Evolutionary conservation across 23 red algal genomes (phyloP).

Genomic region (Chondrus crispus): DNA sequence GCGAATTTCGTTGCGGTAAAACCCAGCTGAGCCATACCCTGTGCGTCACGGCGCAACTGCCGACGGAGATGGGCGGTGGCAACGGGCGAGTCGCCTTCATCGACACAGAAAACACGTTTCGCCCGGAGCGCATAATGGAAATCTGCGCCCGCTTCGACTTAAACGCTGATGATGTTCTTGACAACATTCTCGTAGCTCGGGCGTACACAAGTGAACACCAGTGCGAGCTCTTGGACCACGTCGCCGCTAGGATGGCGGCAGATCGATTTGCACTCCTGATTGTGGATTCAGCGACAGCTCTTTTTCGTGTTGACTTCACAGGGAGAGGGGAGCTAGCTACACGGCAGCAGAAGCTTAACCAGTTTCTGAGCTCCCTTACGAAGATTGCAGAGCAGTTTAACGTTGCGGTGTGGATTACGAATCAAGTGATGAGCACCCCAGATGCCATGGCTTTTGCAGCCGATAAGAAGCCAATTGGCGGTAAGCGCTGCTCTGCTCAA

Average conservation of each 20-base stretch:
- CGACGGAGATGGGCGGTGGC: conserved; percentile 31
- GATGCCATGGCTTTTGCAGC: conserved; percentile 69
- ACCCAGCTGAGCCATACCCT: conserved; percentile 90
- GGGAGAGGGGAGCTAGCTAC: conserved; percentile 86
- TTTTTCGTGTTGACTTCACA: conserved; percentile 92
- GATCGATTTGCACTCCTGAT: conserved; percentile 79
- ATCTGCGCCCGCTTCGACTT: conserved; percentile 79
- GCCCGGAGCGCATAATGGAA: conserved; percentile 80
- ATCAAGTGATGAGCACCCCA: conserved; percentile 83
- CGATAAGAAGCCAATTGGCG: conserved; percentile 59
- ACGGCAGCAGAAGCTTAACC: conserved; percentile 92
- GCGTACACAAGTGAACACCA: conserved; percentile 97
- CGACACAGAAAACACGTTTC: conserved; percentile 94
- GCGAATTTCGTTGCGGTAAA: conserved; percentile 96
- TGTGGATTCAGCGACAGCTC: conserved; percentile 95
- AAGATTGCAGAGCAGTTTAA: conserved; percentile 98
- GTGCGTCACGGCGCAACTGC: conserved; percentile 90
- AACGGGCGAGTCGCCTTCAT: conserved; percentile 80
- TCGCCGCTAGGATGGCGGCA: conserved; percentile 75
- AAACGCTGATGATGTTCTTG: conserved; percentile 88
- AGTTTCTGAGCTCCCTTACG: conserved; percentile 81
- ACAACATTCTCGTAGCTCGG: conserved; percentile 91
- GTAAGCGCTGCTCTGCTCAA: too few relatives aligned
- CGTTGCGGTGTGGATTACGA: conserved; percentile 91
- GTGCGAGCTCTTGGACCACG: conserved; percentile 84